Conservation (phyloP, 2,329 filamentous ascomycete species). For the Sodiomyces alkalinus region DNA sequence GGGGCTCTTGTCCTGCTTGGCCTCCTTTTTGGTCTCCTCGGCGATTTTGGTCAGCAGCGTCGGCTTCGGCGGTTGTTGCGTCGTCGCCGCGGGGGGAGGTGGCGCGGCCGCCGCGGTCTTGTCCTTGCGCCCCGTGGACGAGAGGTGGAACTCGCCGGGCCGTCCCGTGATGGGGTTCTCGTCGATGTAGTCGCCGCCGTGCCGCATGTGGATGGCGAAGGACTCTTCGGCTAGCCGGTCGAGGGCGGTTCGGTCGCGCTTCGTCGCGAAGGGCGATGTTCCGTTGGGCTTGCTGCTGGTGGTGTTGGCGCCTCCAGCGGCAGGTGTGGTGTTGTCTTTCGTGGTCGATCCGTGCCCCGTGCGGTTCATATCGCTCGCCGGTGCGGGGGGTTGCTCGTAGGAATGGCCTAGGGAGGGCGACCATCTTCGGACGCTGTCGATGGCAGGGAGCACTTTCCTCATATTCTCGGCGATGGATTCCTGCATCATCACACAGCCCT, state of each 20-base stretch:
- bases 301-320: constrained; percentile 11
- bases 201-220: constrained; percentile 39
- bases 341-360: constrained; percentile 15
- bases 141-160: constrained; percentile 50
- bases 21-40: constrained; percentile 26
- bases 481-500: constrained; percentile 2
- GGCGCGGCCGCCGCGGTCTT: constrained; percentile 12
- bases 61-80: constrained; percentile 9
- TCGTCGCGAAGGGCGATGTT: constrained; percentile 18
- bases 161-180: constrained; percentile 53
- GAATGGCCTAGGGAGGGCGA: constrained; percentile 36
- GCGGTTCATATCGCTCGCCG: constrained; percentile 9
- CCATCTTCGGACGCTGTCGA: constrained; percentile 37
- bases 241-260: constrained; percentile 22
- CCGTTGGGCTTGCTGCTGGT: no score
- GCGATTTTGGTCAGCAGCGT: constrained; percentile 25
- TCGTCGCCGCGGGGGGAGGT: constrained; percentile 2
- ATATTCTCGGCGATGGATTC: constrained; percentile 21
- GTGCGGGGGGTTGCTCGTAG: constrained; percentile 26
- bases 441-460: constrained; percentile 33
- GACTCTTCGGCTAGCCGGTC: constrained; percentile 41
- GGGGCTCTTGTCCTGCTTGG: constrained; percentile 27
- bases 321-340: constrained; percentile 30
- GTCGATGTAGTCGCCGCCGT: constrained; percentile 50
- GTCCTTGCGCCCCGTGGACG: constrained; percentile 41